Evolutionary conservation across 768 basidiomycete species (phyloP), one percentile per base, ranked within the genome.

Genomic region (Lactarius vividus): DNA sequence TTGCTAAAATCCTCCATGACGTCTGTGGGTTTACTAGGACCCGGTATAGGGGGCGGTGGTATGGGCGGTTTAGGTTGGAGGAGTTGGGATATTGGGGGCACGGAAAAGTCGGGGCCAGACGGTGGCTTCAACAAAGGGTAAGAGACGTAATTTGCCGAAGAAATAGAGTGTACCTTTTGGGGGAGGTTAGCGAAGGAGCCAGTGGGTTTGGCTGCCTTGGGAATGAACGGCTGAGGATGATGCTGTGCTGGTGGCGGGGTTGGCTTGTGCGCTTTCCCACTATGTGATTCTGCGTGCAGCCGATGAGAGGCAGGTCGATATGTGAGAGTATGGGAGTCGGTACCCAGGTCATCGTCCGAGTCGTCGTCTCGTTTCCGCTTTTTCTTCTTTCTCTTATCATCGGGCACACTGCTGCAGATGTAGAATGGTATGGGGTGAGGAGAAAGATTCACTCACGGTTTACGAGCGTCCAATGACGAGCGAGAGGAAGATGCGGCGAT

Each of bases 1-100:
- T 91, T 90, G 73, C 89, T 93, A 73, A 94, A 97, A 77, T 98
- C 95, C 63, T 96, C 94, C 63, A 72, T 83, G 33, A 98, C 94
- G 62, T 95, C 88, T 33, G 81, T 86, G 52, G 93, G 87, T 72
- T 86, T 89, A 73, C 85, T 88, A n/a, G 92, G 91, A n/a, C 88
- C 89, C n/a, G 91, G 82, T 71, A 83, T 79, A 33, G 91, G 88
- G 46, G 85, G 79, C 61, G 82, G 80, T 40, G 84, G 83, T 75
- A 87, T 79, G 61, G 84, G 83, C 0, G 90, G 90, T 37, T 86
- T 88, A 11, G 81, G 74, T 2, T 84, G 83, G 16, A 90, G 79
- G 20, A 90, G 80, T 39, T 80, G 77, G 23, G 77, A 70, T 37
- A 79, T 59, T 33, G 77, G 77, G 16, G 89, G 89, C 11, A 89